phyloP scores from a whole-genome alignment of 176 grass and related monocot species.

The Saccharum spontaneum region DNA sequence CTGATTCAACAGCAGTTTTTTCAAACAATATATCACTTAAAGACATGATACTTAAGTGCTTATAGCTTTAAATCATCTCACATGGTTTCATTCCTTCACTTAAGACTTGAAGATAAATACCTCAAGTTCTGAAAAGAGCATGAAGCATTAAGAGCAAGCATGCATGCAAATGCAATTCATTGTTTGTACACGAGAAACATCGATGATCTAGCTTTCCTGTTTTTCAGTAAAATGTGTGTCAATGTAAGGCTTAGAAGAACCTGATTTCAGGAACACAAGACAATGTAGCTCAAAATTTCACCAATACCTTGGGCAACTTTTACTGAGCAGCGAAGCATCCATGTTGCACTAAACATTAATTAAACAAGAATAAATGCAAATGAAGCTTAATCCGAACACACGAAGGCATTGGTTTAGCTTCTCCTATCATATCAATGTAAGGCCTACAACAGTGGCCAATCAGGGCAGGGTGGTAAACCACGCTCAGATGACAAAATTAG shows the following conservation, averaged over 20 bases:
- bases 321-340: neutral
- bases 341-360: neutral
- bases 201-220: neutral
- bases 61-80: neutral
- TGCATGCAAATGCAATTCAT: neutral
- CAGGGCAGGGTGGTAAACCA: neutral
- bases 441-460: neutral
- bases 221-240: neutral
- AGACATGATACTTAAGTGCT: neutral
- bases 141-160: neutral
- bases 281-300: neutral
- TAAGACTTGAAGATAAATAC: neutral
- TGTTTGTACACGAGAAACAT: neutral
- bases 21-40: neutral
- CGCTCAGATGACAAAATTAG: neutral
- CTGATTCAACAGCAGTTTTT: neutral
- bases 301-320: neutral
- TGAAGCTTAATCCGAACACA: neutral
- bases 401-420: constrained; percentile 1
- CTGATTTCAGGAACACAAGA: neutral
- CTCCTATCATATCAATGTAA: neutral
- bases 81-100: neutral
- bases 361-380: neutral
- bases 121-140: neutral
- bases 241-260: too few relatives aligned